These are phyloP conservation scores for Penicillium sp. DNA, from an alignment of 2,329 filamentous ascomycete species.

Conservation along the genomic window DNA sequence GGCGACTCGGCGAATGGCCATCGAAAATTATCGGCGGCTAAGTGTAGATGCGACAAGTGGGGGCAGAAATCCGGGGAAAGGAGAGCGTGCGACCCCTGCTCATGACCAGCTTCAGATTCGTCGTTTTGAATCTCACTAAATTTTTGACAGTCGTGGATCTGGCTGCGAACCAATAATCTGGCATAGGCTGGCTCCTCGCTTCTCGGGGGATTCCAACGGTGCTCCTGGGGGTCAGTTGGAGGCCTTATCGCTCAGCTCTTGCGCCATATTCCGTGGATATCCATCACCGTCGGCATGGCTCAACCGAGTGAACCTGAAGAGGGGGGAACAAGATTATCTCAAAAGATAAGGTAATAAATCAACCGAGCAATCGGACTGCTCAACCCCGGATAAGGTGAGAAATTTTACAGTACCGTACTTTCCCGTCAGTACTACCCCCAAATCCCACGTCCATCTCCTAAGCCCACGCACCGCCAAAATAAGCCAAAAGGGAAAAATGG, in stretches of 20 bases:
- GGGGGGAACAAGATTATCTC: background rate
- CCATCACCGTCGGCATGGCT: background rate
- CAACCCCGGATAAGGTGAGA: background rate
- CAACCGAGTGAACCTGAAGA: background rate
- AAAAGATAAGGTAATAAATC: constrained; percentile 11
- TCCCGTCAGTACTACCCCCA: constrained; percentile 4
- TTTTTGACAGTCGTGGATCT: background rate
- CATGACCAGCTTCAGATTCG: background rate
- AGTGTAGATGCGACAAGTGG: background rate
- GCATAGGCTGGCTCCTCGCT: background rate
- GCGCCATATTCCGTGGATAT: background rate
- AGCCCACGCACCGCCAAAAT: constrained; percentile 20
- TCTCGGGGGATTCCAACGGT: background rate
- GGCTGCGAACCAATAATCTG: background rate
- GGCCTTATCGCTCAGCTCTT: background rate
- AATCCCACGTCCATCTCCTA: constrained; percentile 18
- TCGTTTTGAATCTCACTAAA: background rate
- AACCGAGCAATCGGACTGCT: background rate
- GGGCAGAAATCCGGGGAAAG: background rate
- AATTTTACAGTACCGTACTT: constrained; percentile 2
- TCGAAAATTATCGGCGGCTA: background rate
- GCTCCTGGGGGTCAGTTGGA: background rate
- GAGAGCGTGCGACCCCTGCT: background rate
- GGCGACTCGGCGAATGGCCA: background rate
- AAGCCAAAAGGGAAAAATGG: background rate